Conservation (phyloP, 495 filamentous ascomycete genomes). For the Trichoderma virens region DNA sequence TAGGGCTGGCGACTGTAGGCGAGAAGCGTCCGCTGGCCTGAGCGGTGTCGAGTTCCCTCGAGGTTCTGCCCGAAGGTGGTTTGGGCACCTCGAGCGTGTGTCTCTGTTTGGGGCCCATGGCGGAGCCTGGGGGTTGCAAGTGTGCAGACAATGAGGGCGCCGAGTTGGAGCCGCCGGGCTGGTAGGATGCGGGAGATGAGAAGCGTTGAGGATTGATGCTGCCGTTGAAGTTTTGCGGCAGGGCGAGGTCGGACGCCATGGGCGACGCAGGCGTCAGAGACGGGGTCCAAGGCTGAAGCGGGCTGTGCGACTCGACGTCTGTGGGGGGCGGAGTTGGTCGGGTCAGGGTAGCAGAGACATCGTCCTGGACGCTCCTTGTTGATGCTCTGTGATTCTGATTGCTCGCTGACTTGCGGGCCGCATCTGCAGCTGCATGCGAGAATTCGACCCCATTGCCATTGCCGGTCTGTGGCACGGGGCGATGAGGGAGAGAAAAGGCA, state of each 20-base stretch:
- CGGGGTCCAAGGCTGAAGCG: conserved; percentile 14
- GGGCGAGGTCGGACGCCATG: conserved; percentile 30
- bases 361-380: conserved; percentile 17
- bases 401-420: conserved; percentile 16
- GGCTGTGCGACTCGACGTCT: conserved; percentile 11
- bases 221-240: conserved; percentile 22
- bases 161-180: conserved; percentile 35
- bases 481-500: conserved; percentile 8
- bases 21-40: conserved; percentile 75
- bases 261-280: conserved; percentile 32
- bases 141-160: conserved; percentile 31
- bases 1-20: conserved; percentile 47
- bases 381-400: conserved; percentile 11
- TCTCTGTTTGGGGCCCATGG: conserved; percentile 60
- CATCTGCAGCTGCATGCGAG: conserved; percentile 14
- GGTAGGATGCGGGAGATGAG: conserved; percentile 62
- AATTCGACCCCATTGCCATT: too few relatives aligned
- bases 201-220: conserved; percentile 50
- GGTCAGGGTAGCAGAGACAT: conserved; percentile 20
- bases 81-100: conserved; percentile 87
- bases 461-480: conserved; percentile 12
- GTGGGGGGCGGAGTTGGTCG: conserved; percentile 23
- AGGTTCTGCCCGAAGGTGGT: conserved; percentile 37
- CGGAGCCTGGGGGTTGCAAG: conserved; percentile 37
- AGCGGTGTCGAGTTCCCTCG: conserved; percentile 55